These are phyloP conservation scores for Melampsora americana DNA, from an alignment of 1,284 basidiomycete species.

Conservation along the genomic window DNA sequence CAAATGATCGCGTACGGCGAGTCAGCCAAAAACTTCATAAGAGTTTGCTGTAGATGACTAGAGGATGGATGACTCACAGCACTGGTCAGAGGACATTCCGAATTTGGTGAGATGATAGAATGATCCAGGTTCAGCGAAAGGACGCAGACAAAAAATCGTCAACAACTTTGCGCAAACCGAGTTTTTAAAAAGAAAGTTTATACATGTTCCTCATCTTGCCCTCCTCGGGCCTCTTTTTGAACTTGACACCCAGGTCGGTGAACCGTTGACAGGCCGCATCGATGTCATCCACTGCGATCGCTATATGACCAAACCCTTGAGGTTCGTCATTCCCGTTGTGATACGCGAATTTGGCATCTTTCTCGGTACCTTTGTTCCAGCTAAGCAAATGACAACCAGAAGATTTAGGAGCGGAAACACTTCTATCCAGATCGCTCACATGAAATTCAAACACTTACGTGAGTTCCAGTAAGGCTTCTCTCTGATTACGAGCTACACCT, in stretches of 20 bases:
- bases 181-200: conserved; percentile 46
- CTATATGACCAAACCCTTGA: conserved; percentile 61
- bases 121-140: no score
- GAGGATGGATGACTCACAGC: no score
- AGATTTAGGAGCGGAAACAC: conserved; percentile 42
- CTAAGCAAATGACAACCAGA: conserved; percentile 49
- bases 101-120: no score
- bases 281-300: conserved; percentile 77
- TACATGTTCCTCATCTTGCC: conserved; percentile 68
- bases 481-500: conserved; percentile 58
- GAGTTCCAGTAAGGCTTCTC: conserved; percentile 60
- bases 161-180: not conserved
- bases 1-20: no score
- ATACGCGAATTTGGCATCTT: conserved; percentile 75
- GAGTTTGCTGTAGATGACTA: no score
- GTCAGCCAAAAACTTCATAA: no score
- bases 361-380: conserved; percentile 66
- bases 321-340: conserved; percentile 79
- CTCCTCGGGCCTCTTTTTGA: conserved; percentile 82
- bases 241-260: conserved; percentile 73
- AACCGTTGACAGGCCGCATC: conserved; percentile 77
- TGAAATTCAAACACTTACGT: conserved; percentile 19
- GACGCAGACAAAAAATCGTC: no score
- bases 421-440: conserved; percentile 31
- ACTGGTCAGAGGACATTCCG: no score